Percentiles rank a stretch among this genome's conserved stretches.
phyloP scores from a whole-genome alignment of 176 grass and related monocot genomes.

The Aegilops sharonensis region DNA sequence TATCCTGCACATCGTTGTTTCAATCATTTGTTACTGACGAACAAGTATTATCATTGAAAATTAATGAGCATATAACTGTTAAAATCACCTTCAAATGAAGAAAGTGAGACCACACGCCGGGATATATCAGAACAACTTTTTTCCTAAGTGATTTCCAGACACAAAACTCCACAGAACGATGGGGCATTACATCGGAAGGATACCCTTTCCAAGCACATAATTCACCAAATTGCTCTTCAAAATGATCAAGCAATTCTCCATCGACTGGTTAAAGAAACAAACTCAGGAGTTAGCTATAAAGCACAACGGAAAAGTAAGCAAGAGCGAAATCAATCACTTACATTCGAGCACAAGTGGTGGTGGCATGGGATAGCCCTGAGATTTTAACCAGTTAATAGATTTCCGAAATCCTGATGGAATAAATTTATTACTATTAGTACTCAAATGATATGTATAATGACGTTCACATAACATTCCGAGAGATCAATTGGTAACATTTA shows the following conservation, averaged over 20 bases:
- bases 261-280: conserved; percentile 21
- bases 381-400: not conserved
- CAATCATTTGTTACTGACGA: not conserved
- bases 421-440: not conserved
- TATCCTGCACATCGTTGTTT: not conserved
- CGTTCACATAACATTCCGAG: not conserved
- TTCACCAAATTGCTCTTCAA: conserved; percentile 30
- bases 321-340: conserved; percentile 3
- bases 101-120: conserved; percentile 23
- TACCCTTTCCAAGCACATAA: conserved; percentile 15
- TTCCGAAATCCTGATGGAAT: not conserved
- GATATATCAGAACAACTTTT: conserved; percentile 14
- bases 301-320: not conserved
- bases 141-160: not conserved
- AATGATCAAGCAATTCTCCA: not conserved
- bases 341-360: conserved; percentile 24
- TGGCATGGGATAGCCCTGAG: not conserved
- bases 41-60: not conserved
- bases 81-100: conserved; percentile 31
- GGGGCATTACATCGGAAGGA: not conserved
- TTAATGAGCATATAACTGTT: not conserved
- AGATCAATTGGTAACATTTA: too few species aligned
- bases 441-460: not conserved
- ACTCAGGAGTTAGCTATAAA: conserved; percentile 1
- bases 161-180: not conserved